Conservation (phyloP, 2,329 filamentous ascomycete species). For the Calonectria crousiana region DNA sequence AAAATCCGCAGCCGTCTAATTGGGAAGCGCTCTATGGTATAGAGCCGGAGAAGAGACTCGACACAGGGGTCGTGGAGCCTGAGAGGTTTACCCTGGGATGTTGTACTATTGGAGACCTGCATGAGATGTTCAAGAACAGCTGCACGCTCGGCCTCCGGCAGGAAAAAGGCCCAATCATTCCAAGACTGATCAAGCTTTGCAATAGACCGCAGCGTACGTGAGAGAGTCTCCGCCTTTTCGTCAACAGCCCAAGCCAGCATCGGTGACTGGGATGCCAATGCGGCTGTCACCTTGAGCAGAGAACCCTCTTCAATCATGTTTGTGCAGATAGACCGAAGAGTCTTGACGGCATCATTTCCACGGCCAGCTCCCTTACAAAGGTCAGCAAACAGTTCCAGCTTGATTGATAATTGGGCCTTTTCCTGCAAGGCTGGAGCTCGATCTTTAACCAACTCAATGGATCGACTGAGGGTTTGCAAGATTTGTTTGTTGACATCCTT, state of each 20-base stretch:
- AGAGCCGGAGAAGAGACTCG: slow-evolving; percentile 62
- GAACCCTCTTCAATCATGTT: slow-evolving; percentile 70
- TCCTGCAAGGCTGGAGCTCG: slow-evolving; percentile 67
- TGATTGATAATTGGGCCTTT: slow-evolving; percentile 70
- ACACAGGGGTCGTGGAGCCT: slow-evolving; percentile 60
- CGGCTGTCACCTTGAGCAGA: slow-evolving; percentile 64
- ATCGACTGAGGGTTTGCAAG: slow-evolving; percentile 71
- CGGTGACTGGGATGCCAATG: slow-evolving; percentile 63
- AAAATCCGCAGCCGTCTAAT: slow-evolving; percentile 66
- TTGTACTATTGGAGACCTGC: slow-evolving; percentile 58
- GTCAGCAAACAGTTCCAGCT: slow-evolving; percentile 76
- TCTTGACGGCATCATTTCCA: slow-evolving; percentile 68
- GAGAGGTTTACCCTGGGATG: slow-evolving; percentile 49
- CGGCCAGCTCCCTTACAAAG: slow-evolving; percentile 66
- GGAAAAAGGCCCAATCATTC: slow-evolving; percentile 67
- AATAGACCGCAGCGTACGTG: slow-evolving; percentile 69
- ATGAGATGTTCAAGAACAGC: slow-evolving; percentile 73
- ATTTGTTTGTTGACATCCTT: slow-evolving; percentile 55
- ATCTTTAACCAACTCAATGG: slow-evolving; percentile 71
- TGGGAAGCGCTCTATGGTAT: slow-evolving; percentile 63
- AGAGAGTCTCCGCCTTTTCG: slow-evolving; percentile 65
- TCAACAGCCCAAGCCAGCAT: slow-evolving; percentile 64
- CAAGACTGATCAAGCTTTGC: slow-evolving; percentile 69
- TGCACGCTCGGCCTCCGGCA: slow-evolving; percentile 64
- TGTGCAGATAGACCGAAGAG: slow-evolving; percentile 71